phyloP scores from a whole-genome alignment of 116 monocot species.

The Zostera marina region DNA sequence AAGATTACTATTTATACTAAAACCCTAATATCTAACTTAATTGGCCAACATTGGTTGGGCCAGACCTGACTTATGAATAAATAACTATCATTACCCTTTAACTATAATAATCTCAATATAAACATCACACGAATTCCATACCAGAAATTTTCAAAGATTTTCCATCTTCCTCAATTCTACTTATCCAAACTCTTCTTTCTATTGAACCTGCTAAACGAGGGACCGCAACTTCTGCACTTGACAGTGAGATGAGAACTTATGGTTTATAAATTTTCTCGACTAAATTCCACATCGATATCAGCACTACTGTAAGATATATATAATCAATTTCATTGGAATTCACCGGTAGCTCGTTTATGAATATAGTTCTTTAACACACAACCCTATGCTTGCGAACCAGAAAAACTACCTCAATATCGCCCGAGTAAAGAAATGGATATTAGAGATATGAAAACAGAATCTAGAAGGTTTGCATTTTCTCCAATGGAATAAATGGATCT shows the following conservation, averaged over 20 bases:
- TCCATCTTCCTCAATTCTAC: conserved; percentile 35
- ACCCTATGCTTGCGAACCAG: conserved; percentile 67
- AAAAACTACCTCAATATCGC: conserved; percentile 61
- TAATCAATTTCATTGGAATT: neutral
- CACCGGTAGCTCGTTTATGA: neutral
- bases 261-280: neutral
- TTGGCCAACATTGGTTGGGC: no score
- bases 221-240: conserved; percentile 51
- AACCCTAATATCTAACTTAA: no score
- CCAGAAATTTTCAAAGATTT: conserved; percentile 62
- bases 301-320: neutral
- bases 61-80: no score
- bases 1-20: no score
- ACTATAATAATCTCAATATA: no score
- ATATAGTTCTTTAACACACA: conserved; percentile 59
- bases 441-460: conserved; percentile 49
- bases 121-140: conserved; percentile 37
- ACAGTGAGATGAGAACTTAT: conserved; percentile 37
- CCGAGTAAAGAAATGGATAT: conserved; percentile 88
- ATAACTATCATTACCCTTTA: no score
- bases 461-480: conserved; percentile 31
- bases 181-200: conserved; percentile 57
- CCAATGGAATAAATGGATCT: neutral
- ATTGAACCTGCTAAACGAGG: conserved; percentile 56
- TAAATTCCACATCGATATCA: neutral